Conservation (phyloP, 495 filamentous ascomycete species). For the Podospora didyma region DNA sequence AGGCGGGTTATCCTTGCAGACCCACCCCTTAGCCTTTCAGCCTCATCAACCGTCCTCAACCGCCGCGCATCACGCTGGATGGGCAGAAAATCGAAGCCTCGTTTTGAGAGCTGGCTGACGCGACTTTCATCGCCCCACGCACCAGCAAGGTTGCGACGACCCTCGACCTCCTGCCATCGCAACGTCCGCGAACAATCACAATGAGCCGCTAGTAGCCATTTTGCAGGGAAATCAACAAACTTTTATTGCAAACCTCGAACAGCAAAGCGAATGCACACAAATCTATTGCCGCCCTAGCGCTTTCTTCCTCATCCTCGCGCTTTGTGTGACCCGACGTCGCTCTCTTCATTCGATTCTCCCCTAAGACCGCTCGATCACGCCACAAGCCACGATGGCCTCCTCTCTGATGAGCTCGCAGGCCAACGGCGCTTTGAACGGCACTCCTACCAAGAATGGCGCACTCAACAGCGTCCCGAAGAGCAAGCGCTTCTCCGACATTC, state of each 20-base stretch:
- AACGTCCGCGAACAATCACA: too few species aligned
- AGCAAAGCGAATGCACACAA: not conserved
- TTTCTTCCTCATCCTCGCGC: not conserved
- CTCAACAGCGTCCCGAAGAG: conserved; percentile 27
- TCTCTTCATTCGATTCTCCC: too few species aligned
- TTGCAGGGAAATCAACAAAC: too few species aligned
- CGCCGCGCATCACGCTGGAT: not conserved
- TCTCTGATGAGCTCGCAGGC: conserved; percentile 26
- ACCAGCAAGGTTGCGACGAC: not conserved
- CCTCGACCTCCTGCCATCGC: not conserved
- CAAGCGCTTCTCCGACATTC: conserved; percentile 81
- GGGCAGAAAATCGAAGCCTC: not conserved
- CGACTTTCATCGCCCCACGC: not conserved
- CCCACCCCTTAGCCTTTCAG: not conserved
- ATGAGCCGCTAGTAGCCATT: too few species aligned
- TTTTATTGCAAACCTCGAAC: conserved; percentile 2
- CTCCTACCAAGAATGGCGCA: conserved; percentile 25
- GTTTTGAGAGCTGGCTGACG: not conserved
- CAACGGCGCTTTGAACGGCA: conserved; percentile 19
- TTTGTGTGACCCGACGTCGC: not conserved
- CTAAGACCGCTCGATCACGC: too few species aligned
- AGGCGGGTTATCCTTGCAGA: not conserved
- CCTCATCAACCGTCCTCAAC: not conserved
- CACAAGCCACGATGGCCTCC: conserved; percentile 23
- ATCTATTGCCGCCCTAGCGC: too few species aligned